Percentiles rank a stretch among this genome's conserved stretches.
Conservation (phyloP, 164 flowering plant species). For the grape (Vitis vinifera) region DNA sequence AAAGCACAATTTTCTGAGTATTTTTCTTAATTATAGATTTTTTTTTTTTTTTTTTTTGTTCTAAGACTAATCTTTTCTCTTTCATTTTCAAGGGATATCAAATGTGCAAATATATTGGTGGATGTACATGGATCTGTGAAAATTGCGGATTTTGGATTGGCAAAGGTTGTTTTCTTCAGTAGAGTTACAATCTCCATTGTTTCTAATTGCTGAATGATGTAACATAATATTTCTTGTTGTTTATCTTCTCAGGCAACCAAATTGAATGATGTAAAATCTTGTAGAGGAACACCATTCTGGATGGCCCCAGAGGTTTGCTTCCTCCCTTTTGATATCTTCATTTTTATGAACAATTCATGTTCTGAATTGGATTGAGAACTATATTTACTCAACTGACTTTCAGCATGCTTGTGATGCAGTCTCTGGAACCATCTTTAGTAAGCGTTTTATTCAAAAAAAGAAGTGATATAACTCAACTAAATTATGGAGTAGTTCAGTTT, state of each 20-base stretch:
- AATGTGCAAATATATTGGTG: constrained; percentile 52
- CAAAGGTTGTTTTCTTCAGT: background rate
- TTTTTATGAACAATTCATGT: too few species aligned
- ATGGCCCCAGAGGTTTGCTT: constrained; percentile 49
- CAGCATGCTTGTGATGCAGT: too few species aligned
- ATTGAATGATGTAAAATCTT: constrained; percentile 44
- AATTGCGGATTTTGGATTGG: constrained; percentile 52
- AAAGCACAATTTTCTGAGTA: too few species aligned
- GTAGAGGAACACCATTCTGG: constrained; percentile 46
- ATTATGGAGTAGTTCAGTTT: too few species aligned
- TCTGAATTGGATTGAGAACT: too few species aligned
- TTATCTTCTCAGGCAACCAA: constrained; percentile 35
- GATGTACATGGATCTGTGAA: constrained; percentile 42
- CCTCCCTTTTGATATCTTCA: background rate
- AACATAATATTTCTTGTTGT: background rate
- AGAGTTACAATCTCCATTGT: too few species aligned
- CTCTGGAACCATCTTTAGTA: too few species aligned
- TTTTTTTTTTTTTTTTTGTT: background rate
- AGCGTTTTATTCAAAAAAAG: too few species aligned
- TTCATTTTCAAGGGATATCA: constrained; percentile 34
- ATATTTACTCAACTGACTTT: too few species aligned
- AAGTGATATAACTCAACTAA: too few species aligned
- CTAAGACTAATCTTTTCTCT: background rate
- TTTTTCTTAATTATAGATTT: too few species aligned
- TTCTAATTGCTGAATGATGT: background rate